Base-by-base conservation (phyloP, 2,329 filamentous ascomycete genomes). In the Berkeleyomyces basicola region DNA sequence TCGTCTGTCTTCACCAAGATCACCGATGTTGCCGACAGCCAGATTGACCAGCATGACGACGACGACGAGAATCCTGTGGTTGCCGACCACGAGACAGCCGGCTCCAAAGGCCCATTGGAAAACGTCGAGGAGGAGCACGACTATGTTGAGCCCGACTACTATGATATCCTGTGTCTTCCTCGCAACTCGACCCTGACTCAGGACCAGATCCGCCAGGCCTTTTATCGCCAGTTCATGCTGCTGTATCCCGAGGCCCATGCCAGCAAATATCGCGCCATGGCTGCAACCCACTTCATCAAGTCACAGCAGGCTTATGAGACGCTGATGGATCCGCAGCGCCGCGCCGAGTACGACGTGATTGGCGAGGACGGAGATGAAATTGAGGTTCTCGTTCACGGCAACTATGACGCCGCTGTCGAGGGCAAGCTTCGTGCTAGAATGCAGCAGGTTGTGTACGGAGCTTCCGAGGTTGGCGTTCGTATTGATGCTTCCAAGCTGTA, bases 271-370 rank as follows among this genome's bases (percentile, higher is more conserved):
- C 74, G 72, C 43, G 71, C 71, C 40, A 67, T 72, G 43, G 76
- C 77, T 31, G 71, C 71, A 10, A 68, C 68, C 31, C 75, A 78
- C 66, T 74, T 79, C 58, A 68, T 71, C 9, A 68, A 71, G 46
- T 71, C 75, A 2, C 74, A 78, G 62, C 68, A 69, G 10, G 77
- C 76, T 6, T 79, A 78, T 58, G 78, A 79, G 68, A 75, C 74
- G 1, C 71, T 80, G n/a, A 73, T 76, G 57, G 73, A 78, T 58
- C 75, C 76, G 11, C 68, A 70, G 14, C 72, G 73, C 31, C 72
- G 75, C 42, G 70, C 73, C 4, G 71, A 72, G 43, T 78, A 79
- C 62, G 76, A 79, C 64, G 11, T 64, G n/a, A 59, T 62, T 36
- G 67, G 71, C 7, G 67, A 68, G 7, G 43, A 46, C 6, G 60